Percentiles rank a stretch among this genome's conserved stretches.
phyloP scores from a whole-genome alignment of 2,329 filamentous ascomycete genomes.

The Fusarium devonianum region DNA sequence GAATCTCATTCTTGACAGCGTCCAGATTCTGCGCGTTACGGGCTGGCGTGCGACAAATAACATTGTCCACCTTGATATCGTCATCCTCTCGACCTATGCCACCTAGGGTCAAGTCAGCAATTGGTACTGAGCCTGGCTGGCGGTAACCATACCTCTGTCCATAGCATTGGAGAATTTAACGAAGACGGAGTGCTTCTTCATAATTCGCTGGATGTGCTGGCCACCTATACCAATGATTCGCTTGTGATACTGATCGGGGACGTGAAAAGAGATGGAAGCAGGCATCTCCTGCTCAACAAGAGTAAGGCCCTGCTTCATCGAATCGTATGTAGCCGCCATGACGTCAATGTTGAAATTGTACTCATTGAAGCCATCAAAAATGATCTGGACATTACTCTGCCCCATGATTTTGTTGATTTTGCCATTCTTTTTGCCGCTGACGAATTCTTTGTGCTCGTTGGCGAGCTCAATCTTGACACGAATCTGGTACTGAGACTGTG shows the following conservation, averaged over 20 bases:
- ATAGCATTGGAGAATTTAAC: slow-evolving; percentile 99
- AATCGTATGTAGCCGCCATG: slow-evolving; percentile 88
- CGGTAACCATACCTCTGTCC: slow-evolving; percentile 73
- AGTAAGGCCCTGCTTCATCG: slow-evolving; percentile 89
- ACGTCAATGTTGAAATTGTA: slow-evolving; percentile 99
- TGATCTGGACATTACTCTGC: slow-evolving; percentile 98
- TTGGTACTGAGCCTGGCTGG: slow-evolving; percentile 6
- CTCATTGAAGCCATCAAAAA: slow-evolving; percentile 98
- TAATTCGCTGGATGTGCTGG: slow-evolving; percentile 98
- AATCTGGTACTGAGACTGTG: slow-evolving; percentile 88
- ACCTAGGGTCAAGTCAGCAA: slow-evolving; percentile 43
- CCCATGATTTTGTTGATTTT: slow-evolving; percentile 99
- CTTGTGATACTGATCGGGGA: slow-evolving; percentile 99
- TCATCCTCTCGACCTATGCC: slow-evolving; percentile 93
- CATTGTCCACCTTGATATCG: slow-evolving; percentile 98
- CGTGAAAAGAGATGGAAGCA: slow-evolving; percentile 97
- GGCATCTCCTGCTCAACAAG: slow-evolving; percentile 99
- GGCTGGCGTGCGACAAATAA: slow-evolving; percentile 96
- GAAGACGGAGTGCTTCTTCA: slow-evolving; percentile 99
- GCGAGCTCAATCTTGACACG: slow-evolving; percentile 98
- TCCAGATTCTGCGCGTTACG: slow-evolving; percentile 97
- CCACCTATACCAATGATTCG: slow-evolving; percentile 98
- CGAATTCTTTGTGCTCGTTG: slow-evolving; percentile 99
- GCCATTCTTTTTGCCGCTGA: slow-evolving; percentile 99
- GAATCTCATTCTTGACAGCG: slow-evolving; percentile 96